Percentiles rank a stretch among this genome's conserved stretches.
Evolutionary conservation across 306 rosid species (phyloP).

Genomic region (Trifolium fragiferum): DNA sequence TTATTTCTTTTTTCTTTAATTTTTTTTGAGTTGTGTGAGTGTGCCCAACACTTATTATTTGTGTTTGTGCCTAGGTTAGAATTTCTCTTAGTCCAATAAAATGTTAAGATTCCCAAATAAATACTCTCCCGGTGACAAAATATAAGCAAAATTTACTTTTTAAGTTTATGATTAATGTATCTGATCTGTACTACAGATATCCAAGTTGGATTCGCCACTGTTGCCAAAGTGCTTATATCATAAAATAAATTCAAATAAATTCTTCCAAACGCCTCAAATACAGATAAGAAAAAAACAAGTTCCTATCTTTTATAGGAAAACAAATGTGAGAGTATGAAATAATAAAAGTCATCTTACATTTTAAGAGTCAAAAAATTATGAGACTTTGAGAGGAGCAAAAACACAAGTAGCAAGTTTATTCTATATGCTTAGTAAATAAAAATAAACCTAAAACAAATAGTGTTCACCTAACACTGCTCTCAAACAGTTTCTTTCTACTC

Average conservation of each 20-base stretch:
- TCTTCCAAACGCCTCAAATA: not conserved
- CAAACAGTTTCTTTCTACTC: slow-evolving; percentile 40
- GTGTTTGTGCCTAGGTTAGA: too few relatives aligned
- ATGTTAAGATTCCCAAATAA: too few relatives aligned
- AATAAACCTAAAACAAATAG: slow-evolving; percentile 52
- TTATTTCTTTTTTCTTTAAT: too few relatives aligned
- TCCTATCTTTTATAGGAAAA: slow-evolving; percentile 25
- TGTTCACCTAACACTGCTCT: slow-evolving; percentile 50
- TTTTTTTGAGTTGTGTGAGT: too few relatives aligned
- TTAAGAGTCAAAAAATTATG: slow-evolving; percentile 45
- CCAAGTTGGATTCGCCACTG: too few relatives aligned
- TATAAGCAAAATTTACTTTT: too few relatives aligned
- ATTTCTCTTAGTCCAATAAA: too few relatives aligned
- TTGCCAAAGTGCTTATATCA: not conserved
- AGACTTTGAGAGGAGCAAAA: slow-evolving; percentile 6
- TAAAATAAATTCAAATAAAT: too few relatives aligned
- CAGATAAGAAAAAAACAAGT: not conserved
- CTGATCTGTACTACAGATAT: too few relatives aligned
- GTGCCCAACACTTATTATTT: too few relatives aligned
- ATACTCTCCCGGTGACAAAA: too few relatives aligned
- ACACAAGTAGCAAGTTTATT: slow-evolving; percentile 52
- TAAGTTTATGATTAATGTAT: too few relatives aligned
- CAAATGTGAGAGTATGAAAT: slow-evolving; percentile 43
- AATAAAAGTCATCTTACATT: slow-evolving; percentile 37
- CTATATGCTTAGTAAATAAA: slow-evolving; percentile 32